Evolutionary conservation across 768 basidiomycete species (phyloP), one percentile per base, ranked within the genome.

Genomic region (Boletus insuetus): DNA sequence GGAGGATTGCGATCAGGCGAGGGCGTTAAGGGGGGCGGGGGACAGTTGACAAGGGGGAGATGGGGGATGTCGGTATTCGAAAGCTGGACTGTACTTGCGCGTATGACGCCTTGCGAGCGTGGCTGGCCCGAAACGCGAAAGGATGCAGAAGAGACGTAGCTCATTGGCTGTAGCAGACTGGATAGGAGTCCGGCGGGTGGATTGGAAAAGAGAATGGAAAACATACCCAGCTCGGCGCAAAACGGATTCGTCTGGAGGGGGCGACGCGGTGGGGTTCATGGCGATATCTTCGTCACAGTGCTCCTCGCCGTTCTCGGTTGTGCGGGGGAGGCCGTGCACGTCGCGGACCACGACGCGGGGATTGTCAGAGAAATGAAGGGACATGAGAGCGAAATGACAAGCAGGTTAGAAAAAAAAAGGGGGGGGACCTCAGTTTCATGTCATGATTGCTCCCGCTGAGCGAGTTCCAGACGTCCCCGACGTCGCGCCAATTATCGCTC

Each of bases 31-130:
- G 43, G 32, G 40, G 52, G 55, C 40, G 53, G 17, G 2, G 53
- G n/a, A 22, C 58, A 45, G 20, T 20, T 22, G 20, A 49, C 0
- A 13, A 46, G 10, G 5, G 54, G 11, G 16, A 53, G 20, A 31
- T 54, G 65, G 7, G 72, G 65, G 16, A 78, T 69, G 52, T 73
- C 42, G 5, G 79, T 78, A 50, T 73, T 75, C 17, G 87, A 87
- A 4, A 91, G 75, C 49, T 85, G 77, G 65, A 91, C 77, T 0
- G 89, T 90, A 58, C 73, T 78, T 34, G 81, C 75, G 17, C 89
- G 82, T 56, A 91, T 91, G 29, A 78, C 76, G 58, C 79, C 79
- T 58, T 83, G 84, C 1, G 83, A 82, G 61, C 84, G 87, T 10
- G 80, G 74, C 9, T 50, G 59, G 11, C 54, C 46, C 0, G 59